Percentiles rank a stretch among this genome's conserved stretches.
phyloP scores from a whole-genome alignment of 148 eudicot genomes.

The Fagopyrum homotropicum region DNA sequence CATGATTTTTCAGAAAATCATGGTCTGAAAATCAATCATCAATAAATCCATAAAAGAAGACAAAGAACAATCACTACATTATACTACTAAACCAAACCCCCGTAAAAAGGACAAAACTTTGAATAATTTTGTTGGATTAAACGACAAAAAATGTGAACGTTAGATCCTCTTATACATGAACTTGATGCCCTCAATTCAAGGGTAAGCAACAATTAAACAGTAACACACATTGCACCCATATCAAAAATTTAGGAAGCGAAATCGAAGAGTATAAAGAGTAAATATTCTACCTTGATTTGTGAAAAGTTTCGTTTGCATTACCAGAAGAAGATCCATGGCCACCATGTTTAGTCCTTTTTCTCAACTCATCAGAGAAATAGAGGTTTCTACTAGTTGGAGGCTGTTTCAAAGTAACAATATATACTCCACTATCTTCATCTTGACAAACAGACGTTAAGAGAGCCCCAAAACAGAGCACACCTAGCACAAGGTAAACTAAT shows the following conservation, averaged over 20 bases:
- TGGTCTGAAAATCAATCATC: background rate
- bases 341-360: constrained; percentile 13
- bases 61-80: constrained; percentile 1
- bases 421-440: constrained; percentile 43
- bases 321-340: constrained; percentile 18
- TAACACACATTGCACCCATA: background rate
- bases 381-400: constrained; percentile 38
- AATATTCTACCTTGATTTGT: constrained; percentile 45
- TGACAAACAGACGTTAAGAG: constrained; percentile 8
- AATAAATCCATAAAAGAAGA: background rate
- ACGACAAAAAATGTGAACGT: constrained; percentile 38
- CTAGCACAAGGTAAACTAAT: constrained; percentile 5
- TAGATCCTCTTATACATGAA: constrained; percentile 6
- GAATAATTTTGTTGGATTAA: constrained; percentile 10
- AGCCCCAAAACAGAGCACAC: constrained; percentile 9
- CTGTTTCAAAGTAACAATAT: constrained; percentile 81
- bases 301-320: constrained; percentile 21
- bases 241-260: background rate
- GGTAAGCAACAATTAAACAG: background rate
- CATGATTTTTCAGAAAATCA: constrained; percentile 5
- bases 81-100: background rate
- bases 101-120: background rate
- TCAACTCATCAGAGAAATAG: constrained; percentile 37
- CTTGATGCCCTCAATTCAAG: background rate
- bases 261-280: background rate